Evolutionary conservation across 306 rosid species (phyloP).

Genomic region (Prunus campanulata): DNA sequence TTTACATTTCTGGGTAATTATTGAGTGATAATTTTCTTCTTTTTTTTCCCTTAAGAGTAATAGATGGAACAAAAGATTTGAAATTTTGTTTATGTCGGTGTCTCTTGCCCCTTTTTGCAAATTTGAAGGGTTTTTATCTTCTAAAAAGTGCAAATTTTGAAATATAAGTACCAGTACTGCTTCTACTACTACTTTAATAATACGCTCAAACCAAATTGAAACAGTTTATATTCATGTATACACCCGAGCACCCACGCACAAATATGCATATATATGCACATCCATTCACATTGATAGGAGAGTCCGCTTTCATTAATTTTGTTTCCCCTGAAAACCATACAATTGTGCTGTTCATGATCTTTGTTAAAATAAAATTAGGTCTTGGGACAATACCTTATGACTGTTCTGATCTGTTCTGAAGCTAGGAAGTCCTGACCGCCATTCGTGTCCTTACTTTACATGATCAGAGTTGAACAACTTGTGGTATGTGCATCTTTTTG

Average conservation of each 20-base stretch:
- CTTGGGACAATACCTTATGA: background rate
- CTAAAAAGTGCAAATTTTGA: background rate
- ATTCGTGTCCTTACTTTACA: background rate
- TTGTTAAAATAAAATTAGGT: background rate
- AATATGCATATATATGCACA: background rate
- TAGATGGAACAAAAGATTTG: background rate
- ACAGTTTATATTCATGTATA: background rate
- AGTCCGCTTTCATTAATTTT: background rate
- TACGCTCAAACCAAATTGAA: background rate
- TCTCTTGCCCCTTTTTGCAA: background rate
- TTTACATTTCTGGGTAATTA: background rate
- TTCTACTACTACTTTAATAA: background rate
- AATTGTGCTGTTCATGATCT: background rate
- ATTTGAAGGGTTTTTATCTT: background rate
- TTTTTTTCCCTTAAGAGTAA: background rate
- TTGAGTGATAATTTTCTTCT: background rate
- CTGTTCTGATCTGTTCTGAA: background rate
- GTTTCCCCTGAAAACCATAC: background rate
- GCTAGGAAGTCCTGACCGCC: background rate
- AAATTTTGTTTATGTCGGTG: background rate
- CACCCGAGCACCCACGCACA: background rate
- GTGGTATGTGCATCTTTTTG: conserved; percentile 21
- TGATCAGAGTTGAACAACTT: conserved; percentile 30
- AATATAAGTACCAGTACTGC: background rate
- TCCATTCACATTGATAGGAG: background rate